Percentiles rank a stretch among this genome's conserved stretches.
These are phyloP conservation scores for Rugonectria rugulosa DNA, from an alignment of 2,329 filamentous ascomycete species.

Conservation along the genomic window DNA sequence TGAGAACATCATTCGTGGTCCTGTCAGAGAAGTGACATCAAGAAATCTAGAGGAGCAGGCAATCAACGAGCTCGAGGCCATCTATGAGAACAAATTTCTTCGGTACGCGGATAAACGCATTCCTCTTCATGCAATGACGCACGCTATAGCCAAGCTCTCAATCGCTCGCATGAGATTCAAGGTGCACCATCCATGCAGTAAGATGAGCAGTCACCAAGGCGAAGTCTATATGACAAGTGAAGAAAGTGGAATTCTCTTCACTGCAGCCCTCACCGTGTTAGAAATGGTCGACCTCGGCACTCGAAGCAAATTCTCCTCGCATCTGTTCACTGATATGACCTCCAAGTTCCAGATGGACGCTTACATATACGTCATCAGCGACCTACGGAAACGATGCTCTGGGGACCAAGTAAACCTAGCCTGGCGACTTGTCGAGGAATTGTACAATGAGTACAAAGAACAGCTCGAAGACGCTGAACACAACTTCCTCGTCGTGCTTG, in stretches of 20 bases:
- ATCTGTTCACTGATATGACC: constrained; percentile 40
- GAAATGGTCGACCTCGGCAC: constrained; percentile 32
- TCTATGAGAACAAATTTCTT: constrained; percentile 34
- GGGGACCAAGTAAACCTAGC: constrained; percentile 31
- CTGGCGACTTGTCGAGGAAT: constrained; percentile 37
- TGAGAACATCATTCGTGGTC: constrained; percentile 18
- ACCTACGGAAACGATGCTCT: constrained; percentile 32
- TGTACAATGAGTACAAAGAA: constrained; percentile 36
- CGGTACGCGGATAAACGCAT: constrained; percentile 35
- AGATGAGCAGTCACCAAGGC: constrained; percentile 1
- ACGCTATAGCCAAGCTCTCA: constrained; percentile 32
- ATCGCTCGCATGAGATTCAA: constrained; percentile 42
- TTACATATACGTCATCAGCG: constrained; percentile 42
- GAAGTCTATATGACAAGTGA: constrained; percentile 24
- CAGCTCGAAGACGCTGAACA: constrained; percentile 12
- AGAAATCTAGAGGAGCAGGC: constrained; percentile 28
- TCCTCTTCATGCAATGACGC: constrained; percentile 38
- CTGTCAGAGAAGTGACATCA: constrained; percentile 12
- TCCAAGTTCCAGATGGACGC: constrained; percentile 40
- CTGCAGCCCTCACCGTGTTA: constrained; percentile 32
- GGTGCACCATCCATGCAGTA: constrained; percentile 39
- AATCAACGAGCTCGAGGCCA: constrained; percentile 38
- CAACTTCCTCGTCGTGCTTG: constrained; percentile 17
- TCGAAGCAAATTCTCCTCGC: constrained; percentile 39
- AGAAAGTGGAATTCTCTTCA: constrained; percentile 38